phyloP scores from a whole-genome alignment of 208 protist species.

The Leishmania guyanensis region DNA sequence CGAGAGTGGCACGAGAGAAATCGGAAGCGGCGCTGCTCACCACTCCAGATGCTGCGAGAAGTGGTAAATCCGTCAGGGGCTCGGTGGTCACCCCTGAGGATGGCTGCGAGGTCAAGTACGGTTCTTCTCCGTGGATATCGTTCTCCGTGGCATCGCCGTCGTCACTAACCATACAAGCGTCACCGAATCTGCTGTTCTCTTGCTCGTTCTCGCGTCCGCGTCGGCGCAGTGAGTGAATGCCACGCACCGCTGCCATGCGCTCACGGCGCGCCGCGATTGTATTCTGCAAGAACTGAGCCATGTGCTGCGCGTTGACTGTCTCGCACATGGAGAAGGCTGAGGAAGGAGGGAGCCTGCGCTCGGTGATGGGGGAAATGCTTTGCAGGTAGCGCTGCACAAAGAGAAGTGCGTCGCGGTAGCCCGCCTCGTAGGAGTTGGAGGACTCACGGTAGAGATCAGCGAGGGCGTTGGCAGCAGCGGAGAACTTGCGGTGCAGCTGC shows the following conservation, averaged over 20 bases:
- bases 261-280: conserved; percentile 27
- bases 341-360: not conserved
- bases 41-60: not conserved
- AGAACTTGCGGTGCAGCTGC: conserved; percentile 40
- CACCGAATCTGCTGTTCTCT: not conserved
- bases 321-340: not conserved
- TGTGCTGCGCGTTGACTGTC: conserved; percentile 22
- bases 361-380: conserved; percentile 6
- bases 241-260: conserved; percentile 38
- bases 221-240: conserved; percentile 12
- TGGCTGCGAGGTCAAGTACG: conserved; percentile 1
- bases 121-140: conserved; percentile 1
- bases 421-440: conserved; percentile 49
- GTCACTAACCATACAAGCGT: not conserved
- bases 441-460: conserved; percentile 61
- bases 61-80: not conserved
- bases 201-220: conserved; percentile 10
- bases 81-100: not conserved
- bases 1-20: not conserved
- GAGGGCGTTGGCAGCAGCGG: conserved; percentile 44
- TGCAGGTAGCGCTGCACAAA: conserved; percentile 52
- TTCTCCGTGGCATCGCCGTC: not conserved
- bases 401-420: conserved; percentile 59
- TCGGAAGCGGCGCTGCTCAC: not conserved
- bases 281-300: conserved; percentile 44